Evolutionary conservation across 2,329 filamentous ascomycete species (phyloP).

Genomic region (Phyllosticta citrichinensis): DNA sequence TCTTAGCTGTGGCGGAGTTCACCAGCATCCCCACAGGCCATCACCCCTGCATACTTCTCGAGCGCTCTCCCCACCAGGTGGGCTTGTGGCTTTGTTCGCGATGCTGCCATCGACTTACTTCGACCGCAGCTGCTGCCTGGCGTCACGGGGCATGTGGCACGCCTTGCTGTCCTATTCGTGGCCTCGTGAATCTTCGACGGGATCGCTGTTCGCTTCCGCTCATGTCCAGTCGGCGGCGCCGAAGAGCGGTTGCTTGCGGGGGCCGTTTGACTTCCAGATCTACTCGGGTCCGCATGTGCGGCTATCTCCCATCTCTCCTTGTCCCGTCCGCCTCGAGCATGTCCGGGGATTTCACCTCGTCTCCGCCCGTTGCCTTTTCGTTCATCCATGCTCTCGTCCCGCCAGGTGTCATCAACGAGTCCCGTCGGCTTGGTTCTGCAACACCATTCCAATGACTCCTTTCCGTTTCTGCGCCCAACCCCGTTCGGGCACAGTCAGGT

Average conservation of each 20-base stretch:
- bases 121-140: not conserved
- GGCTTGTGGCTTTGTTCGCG: not conserved
- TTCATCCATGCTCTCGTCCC: not conserved
- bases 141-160: not conserved
- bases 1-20: not conserved
- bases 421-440: not conserved
- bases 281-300: not conserved
- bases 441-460: not conserved
- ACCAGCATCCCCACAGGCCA: not conserved
- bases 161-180: not conserved
- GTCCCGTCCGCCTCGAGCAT: not conserved
- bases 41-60: not conserved
- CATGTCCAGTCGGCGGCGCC: not conserved
- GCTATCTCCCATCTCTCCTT: not conserved
- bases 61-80: not conserved
- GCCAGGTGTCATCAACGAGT: not conserved
- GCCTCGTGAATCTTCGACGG: not conserved
- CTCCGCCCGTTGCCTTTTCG: not conserved
- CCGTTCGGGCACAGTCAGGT: not conserved
- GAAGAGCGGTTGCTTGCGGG: not conserved
- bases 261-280: not conserved
- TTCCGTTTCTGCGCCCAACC: not conserved
- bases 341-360: not conserved
- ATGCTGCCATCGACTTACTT: not conserved
- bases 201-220: not conserved